Evolutionary conservation across 208 protist species (phyloP).

Genomic region (Leishmania martiniquensis): DNA sequence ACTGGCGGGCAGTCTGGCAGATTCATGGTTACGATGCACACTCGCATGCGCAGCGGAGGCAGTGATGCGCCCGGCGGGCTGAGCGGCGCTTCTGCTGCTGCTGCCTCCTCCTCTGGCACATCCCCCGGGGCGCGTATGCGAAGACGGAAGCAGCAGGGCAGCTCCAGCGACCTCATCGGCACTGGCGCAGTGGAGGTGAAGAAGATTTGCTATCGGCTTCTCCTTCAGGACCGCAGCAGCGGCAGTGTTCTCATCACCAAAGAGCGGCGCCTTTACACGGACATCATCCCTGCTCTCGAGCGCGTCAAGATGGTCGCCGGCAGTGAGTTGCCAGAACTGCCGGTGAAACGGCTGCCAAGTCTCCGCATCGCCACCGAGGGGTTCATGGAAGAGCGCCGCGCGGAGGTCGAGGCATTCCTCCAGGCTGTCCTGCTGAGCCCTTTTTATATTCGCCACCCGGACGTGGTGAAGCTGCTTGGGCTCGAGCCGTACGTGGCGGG

Average conservation of each 20-base stretch:
- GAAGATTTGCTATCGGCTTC: slow-evolving; percentile 24
- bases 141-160: background rate
- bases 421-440: slow-evolving; percentile 37
- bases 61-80: slow-evolving; percentile 1
- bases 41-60: slow-evolving; percentile 22
- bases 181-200: slow-evolving; percentile 33
- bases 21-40: slow-evolving; percentile 37
- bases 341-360: slow-evolving; percentile 44
- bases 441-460: slow-evolving; percentile 58
- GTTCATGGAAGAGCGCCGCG: slow-evolving; percentile 59
- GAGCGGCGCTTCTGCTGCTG: background rate
- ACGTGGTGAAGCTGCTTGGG: slow-evolving; percentile 39
- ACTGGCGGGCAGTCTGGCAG: slow-evolving; percentile 18
- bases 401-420: slow-evolving; percentile 44
- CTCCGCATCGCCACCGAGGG: slow-evolving; percentile 50
- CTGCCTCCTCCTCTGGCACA: background rate
- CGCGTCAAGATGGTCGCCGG: slow-evolving; percentile 33
- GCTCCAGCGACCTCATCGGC: background rate
- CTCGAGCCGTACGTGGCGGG: slow-evolving; percentile 21
- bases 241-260: slow-evolving; percentile 13
- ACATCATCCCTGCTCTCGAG: slow-evolving; percentile 46
- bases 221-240: slow-evolving; percentile 14
- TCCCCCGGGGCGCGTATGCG: background rate
- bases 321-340: slow-evolving; percentile 29
- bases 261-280: slow-evolving; percentile 35